These are phyloP conservation scores for Brassica incana DNA, from an alignment of 345 rosid genomes.

Conservation along the genomic window DNA sequence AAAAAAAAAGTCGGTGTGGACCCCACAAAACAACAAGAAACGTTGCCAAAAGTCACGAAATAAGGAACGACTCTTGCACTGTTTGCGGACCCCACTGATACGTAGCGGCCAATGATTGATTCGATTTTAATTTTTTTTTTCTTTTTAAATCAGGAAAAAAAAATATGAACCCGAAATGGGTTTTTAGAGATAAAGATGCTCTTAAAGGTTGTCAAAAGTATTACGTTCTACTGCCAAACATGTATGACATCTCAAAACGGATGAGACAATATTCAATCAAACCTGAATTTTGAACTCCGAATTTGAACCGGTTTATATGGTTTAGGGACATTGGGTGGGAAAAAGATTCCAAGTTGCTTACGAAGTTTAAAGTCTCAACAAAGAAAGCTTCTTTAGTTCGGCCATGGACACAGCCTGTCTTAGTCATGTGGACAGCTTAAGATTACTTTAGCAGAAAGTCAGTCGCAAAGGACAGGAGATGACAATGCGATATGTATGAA, in stretches of 20 bases:
- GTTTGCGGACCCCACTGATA: too few species aligned
- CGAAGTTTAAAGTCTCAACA: slow-evolving; percentile 17
- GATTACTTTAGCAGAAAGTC: slow-evolving; percentile 37
- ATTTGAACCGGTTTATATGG: slow-evolving; percentile 1
- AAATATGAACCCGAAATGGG: too few species aligned
- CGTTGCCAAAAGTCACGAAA: too few species aligned
- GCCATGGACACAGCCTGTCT: slow-evolving; percentile 34
- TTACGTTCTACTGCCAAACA: neutral
- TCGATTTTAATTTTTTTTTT: too few species aligned
- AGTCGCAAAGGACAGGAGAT: slow-evolving; percentile 16
- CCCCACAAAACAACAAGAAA: too few species aligned
- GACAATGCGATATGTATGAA: neutral
- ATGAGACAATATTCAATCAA: neutral
- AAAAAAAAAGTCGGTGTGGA: too few species aligned
- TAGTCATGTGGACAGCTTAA: slow-evolving; percentile 40
- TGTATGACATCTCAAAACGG: neutral
- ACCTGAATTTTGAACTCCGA: slow-evolving; percentile 8
- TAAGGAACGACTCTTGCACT: too few species aligned
- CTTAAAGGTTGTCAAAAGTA: neutral
- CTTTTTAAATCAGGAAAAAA: too few species aligned
- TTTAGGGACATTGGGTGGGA: slow-evolving; percentile 7
- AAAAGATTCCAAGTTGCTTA: slow-evolving; percentile 36
- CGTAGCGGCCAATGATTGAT: too few species aligned
- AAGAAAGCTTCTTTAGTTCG: slow-evolving; percentile 21
- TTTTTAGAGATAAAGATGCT: too few species aligned